A percentile compares a stretch with the other conserved stretches of the same genome.
Evolutionary conservation across 139 green algal species (phyloP).

Genomic region (Coccomyxa sp.): DNA sequence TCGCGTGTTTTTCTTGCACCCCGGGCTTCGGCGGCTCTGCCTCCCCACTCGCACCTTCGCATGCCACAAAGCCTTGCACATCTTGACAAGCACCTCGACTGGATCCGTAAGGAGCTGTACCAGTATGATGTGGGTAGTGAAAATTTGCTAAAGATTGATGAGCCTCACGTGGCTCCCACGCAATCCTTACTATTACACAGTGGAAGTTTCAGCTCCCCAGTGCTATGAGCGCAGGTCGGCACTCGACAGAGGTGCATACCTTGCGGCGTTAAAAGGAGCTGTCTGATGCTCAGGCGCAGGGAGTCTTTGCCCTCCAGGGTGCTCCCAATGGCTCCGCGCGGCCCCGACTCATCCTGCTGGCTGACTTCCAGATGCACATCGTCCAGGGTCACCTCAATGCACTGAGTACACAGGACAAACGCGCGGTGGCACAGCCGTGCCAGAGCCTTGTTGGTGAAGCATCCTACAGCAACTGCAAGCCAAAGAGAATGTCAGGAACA

Average conservation of each 20-base stretch:
- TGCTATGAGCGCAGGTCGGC: too few species aligned
- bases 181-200: too few species aligned
- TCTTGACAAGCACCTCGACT: too few species aligned
- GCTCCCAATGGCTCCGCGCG: constrained; percentile 12
- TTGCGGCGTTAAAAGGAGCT: background rate
- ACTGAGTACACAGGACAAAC: constrained; percentile 26
- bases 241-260: background rate
- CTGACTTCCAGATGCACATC: constrained; percentile 29
- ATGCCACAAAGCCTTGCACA: too few species aligned
- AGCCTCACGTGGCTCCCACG: too few species aligned
- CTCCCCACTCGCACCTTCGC: too few species aligned
- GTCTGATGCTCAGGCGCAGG: constrained; percentile 25
- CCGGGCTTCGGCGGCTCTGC: background rate
- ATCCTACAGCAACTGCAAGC: too few species aligned
- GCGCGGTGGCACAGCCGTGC: constrained; percentile 1
- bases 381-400: constrained; percentile 26
- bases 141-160: too few species aligned
- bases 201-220: too few species aligned
- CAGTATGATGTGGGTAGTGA: too few species aligned
- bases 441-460: background rate
- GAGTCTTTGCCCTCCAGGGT: constrained; percentile 36
- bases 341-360: constrained; percentile 44
- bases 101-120: too few species aligned
- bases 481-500: too few species aligned
- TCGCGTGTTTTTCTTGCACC: constrained; percentile 3